Evolutionary conservation across 805 yeast genomes (phyloP).

Genomic region (Candida alai): DNA sequence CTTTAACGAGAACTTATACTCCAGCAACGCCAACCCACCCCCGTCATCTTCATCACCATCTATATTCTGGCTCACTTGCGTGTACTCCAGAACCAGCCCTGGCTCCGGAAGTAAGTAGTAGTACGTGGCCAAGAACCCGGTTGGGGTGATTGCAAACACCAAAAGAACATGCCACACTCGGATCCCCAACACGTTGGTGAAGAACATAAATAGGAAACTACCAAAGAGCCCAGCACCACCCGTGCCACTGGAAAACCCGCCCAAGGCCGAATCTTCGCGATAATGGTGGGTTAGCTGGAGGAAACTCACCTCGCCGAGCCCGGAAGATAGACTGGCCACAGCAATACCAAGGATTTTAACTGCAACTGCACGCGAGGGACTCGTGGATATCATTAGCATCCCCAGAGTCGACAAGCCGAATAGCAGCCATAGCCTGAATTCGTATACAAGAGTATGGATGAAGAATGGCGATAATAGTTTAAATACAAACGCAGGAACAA

Average conservation of each 20-base stretch:
- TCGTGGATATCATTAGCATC: conserved; percentile 63
- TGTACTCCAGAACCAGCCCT: conserved; percentile 2
- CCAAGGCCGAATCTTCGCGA: conserved; percentile 50
- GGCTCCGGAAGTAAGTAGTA: conserved; percentile 23
- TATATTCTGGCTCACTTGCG: conserved; percentile 4
- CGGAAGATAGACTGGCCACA: conserved; percentile 80
- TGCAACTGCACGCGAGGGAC: conserved; percentile 23
- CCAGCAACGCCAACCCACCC: not conserved
- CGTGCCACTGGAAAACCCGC: conserved; percentile 92
- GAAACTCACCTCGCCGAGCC: conserved; percentile 88
- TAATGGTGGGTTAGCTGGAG: conserved; percentile 81
- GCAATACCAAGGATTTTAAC: conserved; percentile 62
- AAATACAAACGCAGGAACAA: conserved; percentile 72
- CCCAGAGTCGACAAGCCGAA: conserved; percentile 64
- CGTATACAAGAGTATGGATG: conserved; percentile 62
- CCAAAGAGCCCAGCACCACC: conserved; percentile 95
- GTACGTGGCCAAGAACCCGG: conserved; percentile 41
- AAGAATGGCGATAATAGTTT: conserved; percentile 78
- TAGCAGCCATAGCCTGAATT: conserved; percentile 47
- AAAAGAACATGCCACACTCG: conserved; percentile 53
- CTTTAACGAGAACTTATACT: not conserved
- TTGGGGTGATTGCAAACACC: conserved; percentile 52
- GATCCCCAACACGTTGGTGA: conserved; percentile 67
- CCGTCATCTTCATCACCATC: conserved; percentile 3
- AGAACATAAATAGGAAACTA: conserved; percentile 61